These are phyloP conservation scores for Candida glucosophila DNA, from an alignment of 1,139 yeast genomes.

Conservation along the genomic window DNA sequence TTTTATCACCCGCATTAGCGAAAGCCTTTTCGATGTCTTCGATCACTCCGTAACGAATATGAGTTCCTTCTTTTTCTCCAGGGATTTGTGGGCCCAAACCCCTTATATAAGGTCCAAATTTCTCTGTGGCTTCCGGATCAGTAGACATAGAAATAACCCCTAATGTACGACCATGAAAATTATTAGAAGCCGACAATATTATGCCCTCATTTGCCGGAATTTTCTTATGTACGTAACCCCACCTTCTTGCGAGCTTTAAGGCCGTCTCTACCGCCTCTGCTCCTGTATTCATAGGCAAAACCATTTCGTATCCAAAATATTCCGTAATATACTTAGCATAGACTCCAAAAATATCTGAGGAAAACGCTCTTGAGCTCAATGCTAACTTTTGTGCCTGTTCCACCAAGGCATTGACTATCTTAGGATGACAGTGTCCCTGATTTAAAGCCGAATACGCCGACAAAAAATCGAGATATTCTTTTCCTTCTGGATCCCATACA, in stretches of 20 bases:
- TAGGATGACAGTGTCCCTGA: conserved; percentile 98
- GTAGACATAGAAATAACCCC: conserved; percentile 96
- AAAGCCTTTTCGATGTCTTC: conserved; percentile 85
- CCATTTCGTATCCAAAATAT: conserved; percentile 84
- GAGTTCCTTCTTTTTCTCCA: conserved; percentile 42
- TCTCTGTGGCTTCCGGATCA: conserved; percentile 83
- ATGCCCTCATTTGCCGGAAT: conserved; percentile 80
- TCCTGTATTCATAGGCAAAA: conserved; percentile 97
- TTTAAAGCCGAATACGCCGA: conserved; percentile 96
- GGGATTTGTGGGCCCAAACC: conserved; percentile 82
- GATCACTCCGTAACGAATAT: conserved; percentile 69
- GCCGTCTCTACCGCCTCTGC: conserved; percentile 98
- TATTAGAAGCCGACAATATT: conserved; percentile 75
- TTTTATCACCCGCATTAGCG: conserved; percentile 75
- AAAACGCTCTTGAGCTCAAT: conserved; percentile 85
- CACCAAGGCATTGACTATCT: conserved; percentile 72
- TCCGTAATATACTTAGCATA: conserved; percentile 87
- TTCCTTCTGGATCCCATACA: conserved; percentile 98
- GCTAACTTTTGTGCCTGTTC: conserved; percentile 86
- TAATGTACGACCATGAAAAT: conserved; percentile 94
- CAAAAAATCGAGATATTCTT: conserved; percentile 75
- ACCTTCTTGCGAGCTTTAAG: conserved; percentile 87
- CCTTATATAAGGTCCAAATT: conserved; percentile 84
- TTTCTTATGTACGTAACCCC: conserved; percentile 90
- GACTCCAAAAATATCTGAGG: conserved; percentile 79